Conservation (phyloP, 2,329 filamentous ascomycete species). For the Atkinsonella texensis region DNA sequence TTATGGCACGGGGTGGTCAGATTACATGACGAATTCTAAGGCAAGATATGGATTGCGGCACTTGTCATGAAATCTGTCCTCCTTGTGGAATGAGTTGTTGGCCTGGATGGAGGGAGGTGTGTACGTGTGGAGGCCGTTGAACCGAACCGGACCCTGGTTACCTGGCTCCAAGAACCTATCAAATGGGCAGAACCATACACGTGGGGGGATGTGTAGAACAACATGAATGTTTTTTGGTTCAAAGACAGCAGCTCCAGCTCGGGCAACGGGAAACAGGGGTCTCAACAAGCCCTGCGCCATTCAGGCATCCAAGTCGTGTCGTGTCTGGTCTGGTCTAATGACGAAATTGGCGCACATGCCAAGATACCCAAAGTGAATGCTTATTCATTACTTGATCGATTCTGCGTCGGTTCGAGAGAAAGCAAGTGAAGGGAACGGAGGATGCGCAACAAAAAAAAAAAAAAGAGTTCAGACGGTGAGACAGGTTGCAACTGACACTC, state of each 20-base stretch:
- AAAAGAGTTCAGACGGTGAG: background rate
- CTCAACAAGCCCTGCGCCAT: background rate
- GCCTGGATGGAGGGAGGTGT: background rate
- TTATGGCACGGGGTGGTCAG: background rate
- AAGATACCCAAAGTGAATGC: background rate
- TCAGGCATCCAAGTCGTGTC: background rate
- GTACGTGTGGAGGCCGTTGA: background rate
- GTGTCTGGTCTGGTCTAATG: background rate
- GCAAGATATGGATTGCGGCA: too few species aligned
- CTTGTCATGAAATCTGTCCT: too few species aligned
- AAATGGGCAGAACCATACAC: background rate
- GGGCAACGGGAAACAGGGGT: background rate
- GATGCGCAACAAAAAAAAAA: background rate
- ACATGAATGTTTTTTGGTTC: background rate
- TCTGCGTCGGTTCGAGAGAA: background rate
- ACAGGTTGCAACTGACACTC: background rate
- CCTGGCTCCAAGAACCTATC: conserved; percentile 1
- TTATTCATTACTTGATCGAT: background rate
- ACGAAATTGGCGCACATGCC: background rate
- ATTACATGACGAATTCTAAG: too few species aligned
- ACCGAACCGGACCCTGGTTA: background rate
- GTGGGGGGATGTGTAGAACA: background rate
- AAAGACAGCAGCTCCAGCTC: background rate
- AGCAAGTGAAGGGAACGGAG: background rate
- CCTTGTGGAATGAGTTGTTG: background rate